phyloP scores from a whole-genome alignment of 345 rosid genomes.

The Reutealis trisperma region DNA sequence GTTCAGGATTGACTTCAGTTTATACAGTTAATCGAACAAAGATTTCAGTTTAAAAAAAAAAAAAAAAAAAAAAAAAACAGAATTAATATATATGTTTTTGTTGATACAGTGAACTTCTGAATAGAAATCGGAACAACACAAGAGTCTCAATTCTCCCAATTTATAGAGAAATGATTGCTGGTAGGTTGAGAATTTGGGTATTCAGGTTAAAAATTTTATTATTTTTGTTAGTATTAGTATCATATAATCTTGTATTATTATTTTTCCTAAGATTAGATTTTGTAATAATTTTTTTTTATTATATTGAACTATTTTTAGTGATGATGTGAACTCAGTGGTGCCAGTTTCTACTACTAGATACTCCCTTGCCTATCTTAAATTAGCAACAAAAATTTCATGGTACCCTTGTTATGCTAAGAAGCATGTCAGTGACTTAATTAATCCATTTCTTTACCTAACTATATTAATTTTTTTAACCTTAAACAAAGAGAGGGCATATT shows the following conservation, averaged over 20 bases:
- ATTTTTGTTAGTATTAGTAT: too few species aligned
- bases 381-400: slow-evolving; percentile 78
- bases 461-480: neutral
- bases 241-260: too few species aligned
- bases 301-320: slow-evolving; percentile 41
- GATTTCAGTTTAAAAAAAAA: too few species aligned
- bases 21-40: too few species aligned
- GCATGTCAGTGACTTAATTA: slow-evolving; percentile 64
- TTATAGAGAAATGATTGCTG: slow-evolving; percentile 78
- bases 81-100: neutral
- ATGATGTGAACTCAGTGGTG: slow-evolving; percentile 96
- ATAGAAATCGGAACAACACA: slow-evolving; percentile 92
- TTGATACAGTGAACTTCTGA: slow-evolving; percentile 63
- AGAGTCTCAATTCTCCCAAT: slow-evolving; percentile 79
- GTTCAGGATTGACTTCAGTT: too few species aligned
- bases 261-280: neutral
- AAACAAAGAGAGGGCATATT: too few species aligned
- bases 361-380: slow-evolving; percentile 71
- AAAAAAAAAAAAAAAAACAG: neutral
- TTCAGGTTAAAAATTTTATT: slow-evolving; percentile 58
- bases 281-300: neutral
- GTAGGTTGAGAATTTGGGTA: slow-evolving; percentile 84
- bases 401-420: slow-evolving; percentile 97
- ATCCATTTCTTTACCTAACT: neutral
- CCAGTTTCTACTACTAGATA: slow-evolving; percentile 97